Percentiles rank a stretch among this genome's conserved stretches.
Conservation (phyloP, 2,329 filamentous ascomycete species). For the Ceratocystis cubensis region DNA sequence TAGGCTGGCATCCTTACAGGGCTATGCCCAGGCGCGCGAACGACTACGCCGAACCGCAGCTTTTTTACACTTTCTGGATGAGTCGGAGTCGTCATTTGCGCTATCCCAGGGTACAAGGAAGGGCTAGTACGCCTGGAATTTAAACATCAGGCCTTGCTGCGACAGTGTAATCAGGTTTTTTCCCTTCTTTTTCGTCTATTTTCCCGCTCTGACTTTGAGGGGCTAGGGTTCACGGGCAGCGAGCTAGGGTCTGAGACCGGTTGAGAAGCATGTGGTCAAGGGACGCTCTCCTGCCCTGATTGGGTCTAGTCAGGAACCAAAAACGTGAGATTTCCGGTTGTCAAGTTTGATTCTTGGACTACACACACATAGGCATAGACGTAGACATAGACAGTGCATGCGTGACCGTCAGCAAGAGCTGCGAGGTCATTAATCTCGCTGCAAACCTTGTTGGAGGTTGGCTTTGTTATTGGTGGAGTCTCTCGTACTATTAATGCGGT, state of each 20-base stretch:
- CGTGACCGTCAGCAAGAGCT: no score
- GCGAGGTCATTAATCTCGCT: not conserved
- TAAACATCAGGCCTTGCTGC: not conserved
- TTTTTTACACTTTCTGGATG: not conserved
- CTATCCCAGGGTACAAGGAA: no score
- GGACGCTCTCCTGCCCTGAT: conserved; percentile 1
- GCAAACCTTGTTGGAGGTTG: not conserved
- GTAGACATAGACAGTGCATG: no score
- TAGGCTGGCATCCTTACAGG: not conserved
- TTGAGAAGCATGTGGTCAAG: conserved; percentile 2
- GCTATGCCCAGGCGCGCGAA: not conserved
- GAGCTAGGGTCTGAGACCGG: conserved; percentile 7
- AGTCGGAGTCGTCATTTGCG: no score
- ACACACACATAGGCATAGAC: no score
- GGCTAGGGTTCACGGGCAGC: not conserved
- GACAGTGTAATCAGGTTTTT: conserved; percentile 1
- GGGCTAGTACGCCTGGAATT: not conserved
- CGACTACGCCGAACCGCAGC: not conserved
- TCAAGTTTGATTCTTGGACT: conserved; percentile 1
- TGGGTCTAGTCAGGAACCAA: conserved; percentile 5
- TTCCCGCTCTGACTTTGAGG: not conserved
- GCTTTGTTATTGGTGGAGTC: no score
- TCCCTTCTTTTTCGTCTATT: not conserved
- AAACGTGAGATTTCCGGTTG: not conserved
- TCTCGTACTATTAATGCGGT: not conserved